A percentile compares a stretch with the other conserved stretches of the same genome.
These are phyloP conservation scores for Nannizzia gypsea DNA, from an alignment of 2,329 filamentous ascomycete species.

Conservation along the genomic window DNA sequence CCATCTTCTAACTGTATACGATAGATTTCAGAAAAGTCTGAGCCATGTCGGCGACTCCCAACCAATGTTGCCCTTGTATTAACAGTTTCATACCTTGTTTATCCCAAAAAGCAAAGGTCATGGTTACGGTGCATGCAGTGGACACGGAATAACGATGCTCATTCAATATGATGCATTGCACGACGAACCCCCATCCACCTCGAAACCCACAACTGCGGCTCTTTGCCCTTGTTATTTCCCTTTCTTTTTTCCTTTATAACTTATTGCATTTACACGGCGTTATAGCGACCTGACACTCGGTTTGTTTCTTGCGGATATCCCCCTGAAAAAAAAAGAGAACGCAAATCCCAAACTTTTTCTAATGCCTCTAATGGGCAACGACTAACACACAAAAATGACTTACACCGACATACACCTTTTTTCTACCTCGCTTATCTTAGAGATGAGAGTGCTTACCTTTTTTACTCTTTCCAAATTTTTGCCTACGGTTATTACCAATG, in stretches of 20 bases:
- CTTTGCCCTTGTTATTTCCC: not conserved
- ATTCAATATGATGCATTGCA: not conserved
- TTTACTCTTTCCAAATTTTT: too few relatives aligned
- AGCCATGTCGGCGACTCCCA: conserved; percentile 13
- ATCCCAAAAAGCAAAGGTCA: not conserved
- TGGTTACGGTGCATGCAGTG: not conserved
- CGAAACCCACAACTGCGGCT: not conserved
- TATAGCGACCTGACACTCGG: conserved; percentile 3
- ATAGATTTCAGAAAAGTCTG: conserved; percentile 53
- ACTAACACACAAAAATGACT: not conserved
- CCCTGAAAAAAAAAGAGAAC: not conserved
- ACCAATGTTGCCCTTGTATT: conserved; percentile 17
- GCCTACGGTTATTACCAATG: not conserved
- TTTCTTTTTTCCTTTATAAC: not conserved
- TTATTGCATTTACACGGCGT: conserved; percentile 3
- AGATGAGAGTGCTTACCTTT: not conserved
- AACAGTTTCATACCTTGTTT: conserved; percentile 17
- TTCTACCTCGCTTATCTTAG: not conserved
- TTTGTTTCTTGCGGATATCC: conserved; percentile 1
- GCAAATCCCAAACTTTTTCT: not conserved
- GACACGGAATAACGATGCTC: not conserved
- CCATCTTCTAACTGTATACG: conserved; percentile 15
- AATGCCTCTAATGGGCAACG: conserved; percentile 1
- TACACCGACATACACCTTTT: not conserved
- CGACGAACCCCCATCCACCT: not conserved